These are phyloP conservation scores for Starmera stellimalicola DNA, from an alignment of 1,139 yeast genomes.

Conservation along the genomic window DNA sequence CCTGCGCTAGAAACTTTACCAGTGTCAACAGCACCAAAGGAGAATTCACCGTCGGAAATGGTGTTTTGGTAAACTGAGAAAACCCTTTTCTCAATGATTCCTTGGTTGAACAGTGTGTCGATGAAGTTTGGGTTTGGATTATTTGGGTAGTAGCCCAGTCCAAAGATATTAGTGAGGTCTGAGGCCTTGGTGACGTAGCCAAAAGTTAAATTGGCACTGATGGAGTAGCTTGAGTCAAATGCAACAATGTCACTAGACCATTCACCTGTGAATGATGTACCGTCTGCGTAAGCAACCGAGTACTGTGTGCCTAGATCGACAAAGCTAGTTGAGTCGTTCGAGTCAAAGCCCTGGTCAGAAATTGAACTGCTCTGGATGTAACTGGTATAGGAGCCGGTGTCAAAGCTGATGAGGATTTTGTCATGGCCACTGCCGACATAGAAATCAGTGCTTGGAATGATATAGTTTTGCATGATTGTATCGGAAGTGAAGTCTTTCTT, in stretches of 20 bases:
- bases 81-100: conserved; percentile 28
- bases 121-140: conserved; percentile 6
- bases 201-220: conserved; percentile 5
- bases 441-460: conserved; percentile 4
- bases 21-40: conserved; percentile 40
- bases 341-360: conserved; percentile 1
- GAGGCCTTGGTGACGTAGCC: conserved; percentile 4
- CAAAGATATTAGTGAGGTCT: conserved; percentile 7
- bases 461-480: conserved; percentile 2
- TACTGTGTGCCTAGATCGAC: background rate
- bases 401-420: conserved; percentile 2
- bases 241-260: conserved; percentile 5
- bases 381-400: conserved; percentile 5
- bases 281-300: conserved; percentile 1
- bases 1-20: conserved; percentile 33
- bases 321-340: background rate
- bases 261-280: conserved; percentile 1
- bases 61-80: conserved; percentile 25
- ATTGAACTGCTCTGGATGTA: conserved; percentile 3
- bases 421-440: conserved; percentile 3
- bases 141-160: conserved; percentile 6
- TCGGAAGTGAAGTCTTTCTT: conserved; percentile 2
- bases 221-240: background rate
- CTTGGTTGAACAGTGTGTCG: conserved; percentile 13
- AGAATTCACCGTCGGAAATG: conserved; percentile 22